A percentile compares a stretch with the other conserved stretches of the same genome.
Evolutionary conservation across 2,329 filamentous ascomycete genomes (phyloP).

Genomic region (Cladorrhinum sp.): DNA sequence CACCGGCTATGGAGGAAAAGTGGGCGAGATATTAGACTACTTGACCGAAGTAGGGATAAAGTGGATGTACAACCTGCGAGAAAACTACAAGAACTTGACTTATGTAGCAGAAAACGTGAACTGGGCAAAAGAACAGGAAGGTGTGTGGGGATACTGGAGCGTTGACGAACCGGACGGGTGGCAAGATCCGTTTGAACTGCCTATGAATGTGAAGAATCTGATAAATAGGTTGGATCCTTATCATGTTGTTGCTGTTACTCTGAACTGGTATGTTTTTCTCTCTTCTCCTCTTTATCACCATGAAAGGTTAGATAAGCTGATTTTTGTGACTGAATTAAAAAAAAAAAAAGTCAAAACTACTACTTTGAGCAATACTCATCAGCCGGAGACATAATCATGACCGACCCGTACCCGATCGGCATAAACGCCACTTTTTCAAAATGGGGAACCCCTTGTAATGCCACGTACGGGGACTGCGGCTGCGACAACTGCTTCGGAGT

Average conservation of each 20-base stretch:
- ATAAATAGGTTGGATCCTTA: constrained; percentile 56
- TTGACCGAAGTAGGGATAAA: constrained; percentile 37
- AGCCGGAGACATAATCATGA: constrained; percentile 58
- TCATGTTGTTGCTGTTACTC: constrained; percentile 56
- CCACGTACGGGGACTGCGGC: constrained; percentile 60
- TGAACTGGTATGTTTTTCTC: constrained; percentile 47
- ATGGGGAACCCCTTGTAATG: constrained; percentile 56
- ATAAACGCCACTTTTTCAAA: constrained; percentile 53
- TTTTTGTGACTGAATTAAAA: constrained; percentile 42
- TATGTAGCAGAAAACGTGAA: constrained; percentile 39
- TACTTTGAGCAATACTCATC: constrained; percentile 54
- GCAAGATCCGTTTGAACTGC: constrained; percentile 51
- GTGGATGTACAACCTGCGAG: constrained; percentile 46
- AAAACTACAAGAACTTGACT: constrained; percentile 43
- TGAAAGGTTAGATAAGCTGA: no score
- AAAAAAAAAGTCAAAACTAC: constrained; percentile 45
- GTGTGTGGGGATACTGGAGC: constrained; percentile 45
- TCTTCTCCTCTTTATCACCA: not conserved
- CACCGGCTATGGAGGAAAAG: constrained; percentile 38
- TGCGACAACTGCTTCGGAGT: constrained; percentile 58
- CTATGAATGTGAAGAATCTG: constrained; percentile 40
- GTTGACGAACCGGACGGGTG: constrained; percentile 54
- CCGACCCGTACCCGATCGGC: constrained; percentile 58
- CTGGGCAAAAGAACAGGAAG: constrained; percentile 38
- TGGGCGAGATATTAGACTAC: constrained; percentile 37